Conservation (phyloP, 108 stramenopile species). For the Skeletonema costatum region DNA sequence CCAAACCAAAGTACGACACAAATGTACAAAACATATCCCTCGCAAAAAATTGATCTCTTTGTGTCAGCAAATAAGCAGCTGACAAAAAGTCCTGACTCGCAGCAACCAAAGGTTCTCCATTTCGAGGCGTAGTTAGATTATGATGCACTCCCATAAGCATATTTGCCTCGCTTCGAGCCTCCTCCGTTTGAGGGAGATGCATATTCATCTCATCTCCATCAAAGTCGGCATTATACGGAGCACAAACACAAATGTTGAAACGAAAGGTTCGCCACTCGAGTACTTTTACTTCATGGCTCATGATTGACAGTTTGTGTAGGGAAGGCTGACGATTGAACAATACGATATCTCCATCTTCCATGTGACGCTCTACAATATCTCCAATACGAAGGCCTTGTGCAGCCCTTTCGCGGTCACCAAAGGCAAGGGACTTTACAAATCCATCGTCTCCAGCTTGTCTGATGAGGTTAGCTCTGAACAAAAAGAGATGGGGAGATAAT, state of each 20-base stretch:
- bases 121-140: slow-evolving; percentile 95
- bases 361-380: slow-evolving; percentile 98
- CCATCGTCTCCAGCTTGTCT: slow-evolving; percentile 65
- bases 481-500: not conserved
- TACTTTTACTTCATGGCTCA: slow-evolving; percentile 96
- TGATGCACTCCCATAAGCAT: slow-evolving; percentile 94
- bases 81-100: slow-evolving; percentile 98
- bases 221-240: slow-evolving; percentile 99
- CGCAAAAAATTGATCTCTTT: slow-evolving; percentile 93
- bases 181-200: slow-evolving; percentile 99
- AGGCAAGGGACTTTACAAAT: slow-evolving; percentile 87
- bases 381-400: slow-evolving; percentile 88
- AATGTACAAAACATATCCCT: slow-evolving; percentile 86
- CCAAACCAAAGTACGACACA: slow-evolving; percentile 92
- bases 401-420: slow-evolving; percentile 86
- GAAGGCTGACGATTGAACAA: slow-evolving; percentile 99
- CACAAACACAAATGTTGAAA: slow-evolving; percentile 99
- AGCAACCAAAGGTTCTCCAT: slow-evolving; percentile 98
- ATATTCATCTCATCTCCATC: slow-evolving; percentile 99
- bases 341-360: slow-evolving; percentile 97
- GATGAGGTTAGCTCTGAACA: slow-evolving; percentile 83
- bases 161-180: slow-evolving; percentile 96
- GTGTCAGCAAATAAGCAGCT: slow-evolving; percentile 93
- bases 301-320: slow-evolving; percentile 97
- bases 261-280: slow-evolving; percentile 96